Evolutionary conservation across 345 rosid species (phyloP), one percentile per base, ranked within the genome.

Genomic region (Boechera retrofracta): DNA sequence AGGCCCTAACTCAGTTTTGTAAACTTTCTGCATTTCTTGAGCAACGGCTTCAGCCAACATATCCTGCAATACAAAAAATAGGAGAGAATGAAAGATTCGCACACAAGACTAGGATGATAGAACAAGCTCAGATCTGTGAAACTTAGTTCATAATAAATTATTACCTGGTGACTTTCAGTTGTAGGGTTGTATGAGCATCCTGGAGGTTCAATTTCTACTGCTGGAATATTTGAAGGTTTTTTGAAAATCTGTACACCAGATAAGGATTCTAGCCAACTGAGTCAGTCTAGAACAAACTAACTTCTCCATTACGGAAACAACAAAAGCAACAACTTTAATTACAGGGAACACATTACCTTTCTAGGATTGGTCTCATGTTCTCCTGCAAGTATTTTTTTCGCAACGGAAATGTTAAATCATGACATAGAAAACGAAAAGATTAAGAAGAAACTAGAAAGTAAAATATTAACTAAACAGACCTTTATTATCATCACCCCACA

Each of bases 101-200:
- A 44, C 52, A 42, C 10, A 15, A 47, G n/a, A 49, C 31, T 8
- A 3, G 47, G 24, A 41, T 29, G 2, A 52, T 38, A 42, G 21
- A 2, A 16, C 18, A 42, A 63, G 26, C 64, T 52, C 39, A 52
- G 12, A 48, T 32, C n/a, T 9, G 29, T 45, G 21, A 47, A 31
- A 32, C 28, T 41, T 53, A 0, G 4, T 12, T 71, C 29, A 49
- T 41, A 10, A 26, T 45, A 11, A 60, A 71, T 5, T 16, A 32
- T n/a, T 79, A 89, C 98, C 88, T 90, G 94, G 80, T 95, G 99
- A 67, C 93, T 87, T 60, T 88, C 96, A 77, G 74, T 63, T 33
- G 88, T n/a, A 60, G 98, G 98, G 83, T 92, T 95, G 77, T 80
- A 92, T 9, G 99, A 95, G 73, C 99, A 95, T 33, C 97, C 99